Evolutionary conservation across 108 stramenopile genomes (phyloP), one percentile per base, ranked within the genome.

Genomic region (Cyclotella cryptica): DNA sequence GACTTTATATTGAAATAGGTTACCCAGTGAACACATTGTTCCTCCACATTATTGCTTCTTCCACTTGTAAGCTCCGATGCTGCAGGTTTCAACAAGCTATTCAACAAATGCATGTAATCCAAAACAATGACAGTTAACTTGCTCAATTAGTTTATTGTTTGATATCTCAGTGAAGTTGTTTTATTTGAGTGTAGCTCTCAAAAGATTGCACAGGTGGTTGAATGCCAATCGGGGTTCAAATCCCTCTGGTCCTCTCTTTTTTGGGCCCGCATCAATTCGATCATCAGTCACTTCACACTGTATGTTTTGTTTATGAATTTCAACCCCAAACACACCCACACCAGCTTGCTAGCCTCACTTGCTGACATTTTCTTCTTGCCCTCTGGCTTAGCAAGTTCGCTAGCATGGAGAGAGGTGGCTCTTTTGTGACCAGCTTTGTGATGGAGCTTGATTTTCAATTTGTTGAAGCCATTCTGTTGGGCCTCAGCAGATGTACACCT

Each of bases 1-100:
- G 11, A 24, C 51, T 42, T 65, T 28, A 74, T n/a, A 55, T 65
- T 55, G 42, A 39, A n/a, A 53, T 74, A 64, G 10, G 47, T 63
- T 13, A 30, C 63, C 72, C 62, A 74, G 9, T 61, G 29, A 8
- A 63, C 18, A 19, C 39, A 21, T 26, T 51, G 21, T 14, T 74
- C 62, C 26, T 74, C 53, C n/a, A 24, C 49, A 65, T 65, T 54
- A 26, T 65, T 59, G 24, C 3, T 27, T 59, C 58, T 21, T 4
- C 58, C 28, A 17, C 58, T 26, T 59, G 58, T 59, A 21, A 59
- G 26, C 26, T 21, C 19, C 26, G 13, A 22, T 13, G 12, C 28
- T 21, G 58, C 13, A 26, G 19, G 4, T 9, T 59, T 59, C 12
- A 27, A 3, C 1, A 59, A 59, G 13, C 12, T 1, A 26, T 5